These are phyloP conservation scores for Houttuynia cordata DNA, from an alignment of 164 flowering plant genomes.

Conservation along the genomic window DNA sequence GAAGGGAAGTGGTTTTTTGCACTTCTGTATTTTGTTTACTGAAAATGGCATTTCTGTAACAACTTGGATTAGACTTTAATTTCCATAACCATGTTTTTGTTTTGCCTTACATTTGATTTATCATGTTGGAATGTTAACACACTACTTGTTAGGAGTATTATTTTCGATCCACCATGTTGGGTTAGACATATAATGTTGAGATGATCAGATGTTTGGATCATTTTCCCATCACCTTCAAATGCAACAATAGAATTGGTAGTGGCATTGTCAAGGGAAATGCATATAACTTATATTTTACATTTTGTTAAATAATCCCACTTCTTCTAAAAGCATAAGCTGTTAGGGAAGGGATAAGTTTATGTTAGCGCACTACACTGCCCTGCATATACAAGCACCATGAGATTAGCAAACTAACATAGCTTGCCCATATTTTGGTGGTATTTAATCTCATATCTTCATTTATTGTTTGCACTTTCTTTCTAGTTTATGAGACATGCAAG, in stretches of 20 bases:
- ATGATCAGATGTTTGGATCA: background rate
- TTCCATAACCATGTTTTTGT: background rate
- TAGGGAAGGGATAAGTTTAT: no score
- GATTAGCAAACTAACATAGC: no score
- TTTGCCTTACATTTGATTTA: no score
- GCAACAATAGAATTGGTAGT: background rate
- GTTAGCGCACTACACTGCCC: no score
- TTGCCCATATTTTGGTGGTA: no score
- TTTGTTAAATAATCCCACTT: background rate
- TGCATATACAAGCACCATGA: no score
- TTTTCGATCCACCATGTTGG: no score
- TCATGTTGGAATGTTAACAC: background rate
- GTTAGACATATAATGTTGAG: no score
- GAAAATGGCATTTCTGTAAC: background rate
- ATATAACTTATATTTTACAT: background rate
- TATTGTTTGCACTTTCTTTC: background rate
- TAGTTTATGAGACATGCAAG: slow-evolving; percentile 95
- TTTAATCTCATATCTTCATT: no score
- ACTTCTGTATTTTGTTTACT: no score
- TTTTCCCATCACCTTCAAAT: background rate
- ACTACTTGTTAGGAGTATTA: background rate
- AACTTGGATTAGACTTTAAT: background rate
- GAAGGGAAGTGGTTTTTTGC: background rate
- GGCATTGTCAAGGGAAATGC: background rate
- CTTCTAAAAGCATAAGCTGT: no score